phyloP scores from a whole-genome alignment of 1,139 yeast species.

The Yueomyces sp. region DNA sequence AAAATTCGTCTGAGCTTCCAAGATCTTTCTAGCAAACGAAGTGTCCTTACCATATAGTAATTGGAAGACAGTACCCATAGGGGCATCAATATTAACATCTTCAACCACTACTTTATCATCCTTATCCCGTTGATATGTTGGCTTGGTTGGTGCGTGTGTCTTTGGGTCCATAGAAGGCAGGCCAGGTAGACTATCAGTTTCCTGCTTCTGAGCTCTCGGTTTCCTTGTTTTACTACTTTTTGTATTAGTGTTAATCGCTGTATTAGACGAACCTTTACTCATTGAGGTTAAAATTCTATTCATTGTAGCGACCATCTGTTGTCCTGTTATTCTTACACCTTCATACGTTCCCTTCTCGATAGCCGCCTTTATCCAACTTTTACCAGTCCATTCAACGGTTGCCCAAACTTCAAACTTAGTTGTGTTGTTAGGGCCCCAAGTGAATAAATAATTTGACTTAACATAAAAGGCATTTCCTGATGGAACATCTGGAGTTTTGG shows the following conservation, averaged over 20 bases:
- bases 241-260: not conserved
- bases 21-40: slow-evolving; percentile 39
- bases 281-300: not conserved
- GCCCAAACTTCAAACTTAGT: slow-evolving; percentile 59
- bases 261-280: not conserved
- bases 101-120: slow-evolving; percentile 58
- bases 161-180: slow-evolving; percentile 40
- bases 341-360: slow-evolving; percentile 53
- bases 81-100: slow-evolving; percentile 42
- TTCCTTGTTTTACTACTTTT: slow-evolving; percentile 3
- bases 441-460: slow-evolving; percentile 41
- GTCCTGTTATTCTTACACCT: slow-evolving; percentile 43
- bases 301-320: not conserved
- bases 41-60: slow-evolving; percentile 68
- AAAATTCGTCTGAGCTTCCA: slow-evolving; percentile 58
- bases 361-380: slow-evolving; percentile 35
- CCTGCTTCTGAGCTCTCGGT: slow-evolving; percentile 3
- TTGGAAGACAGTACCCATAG: slow-evolving; percentile 64
- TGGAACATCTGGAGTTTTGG: slow-evolving; percentile 90
- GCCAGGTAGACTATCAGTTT: slow-evolving; percentile 10
- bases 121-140: slow-evolving; percentile 38
- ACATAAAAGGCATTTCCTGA: slow-evolving; percentile 75
- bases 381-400: slow-evolving; percentile 67
- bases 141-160: slow-evolving; percentile 41
- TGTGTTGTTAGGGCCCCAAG: slow-evolving; percentile 64